Percentiles rank a stretch among this genome's conserved stretches.
Evolutionary conservation across 305 asterid species (phyloP).

Genomic region (Fraxinus dipetala): DNA sequence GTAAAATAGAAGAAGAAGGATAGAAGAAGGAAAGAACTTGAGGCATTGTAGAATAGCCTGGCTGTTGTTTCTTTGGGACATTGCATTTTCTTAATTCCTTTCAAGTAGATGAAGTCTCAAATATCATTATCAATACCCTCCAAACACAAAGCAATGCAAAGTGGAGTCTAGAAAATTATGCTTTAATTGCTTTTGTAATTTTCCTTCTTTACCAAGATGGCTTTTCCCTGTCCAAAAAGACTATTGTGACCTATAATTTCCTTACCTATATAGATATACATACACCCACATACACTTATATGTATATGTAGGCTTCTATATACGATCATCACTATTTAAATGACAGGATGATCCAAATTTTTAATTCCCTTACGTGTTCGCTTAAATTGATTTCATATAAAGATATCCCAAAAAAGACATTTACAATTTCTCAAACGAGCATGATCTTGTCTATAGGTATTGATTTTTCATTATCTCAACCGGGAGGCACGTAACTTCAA

Average conservation of each 20-base stretch:
- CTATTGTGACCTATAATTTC: slow-evolving; percentile 33
- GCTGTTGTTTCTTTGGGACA: slow-evolving; percentile 54
- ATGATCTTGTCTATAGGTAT: neutral
- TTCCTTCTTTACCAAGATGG: slow-evolving; percentile 34
- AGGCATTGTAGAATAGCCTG: slow-evolving; percentile 68
- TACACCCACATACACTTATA: no score
- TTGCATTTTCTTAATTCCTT: slow-evolving; percentile 52
- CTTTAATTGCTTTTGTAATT: slow-evolving; percentile 52
- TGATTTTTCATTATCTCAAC: neutral
- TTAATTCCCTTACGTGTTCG: neutral
- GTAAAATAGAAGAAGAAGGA: slow-evolving; percentile 71
- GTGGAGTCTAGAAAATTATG: slow-evolving; percentile 36
- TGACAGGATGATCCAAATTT: neutral
- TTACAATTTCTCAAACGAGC: neutral
- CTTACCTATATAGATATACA: neutral
- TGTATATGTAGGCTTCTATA: neutral
- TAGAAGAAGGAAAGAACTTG: slow-evolving; percentile 63
- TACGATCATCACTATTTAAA: neutral
- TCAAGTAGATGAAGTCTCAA: slow-evolving; percentile 33
- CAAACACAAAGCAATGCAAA: slow-evolving; percentile 42
- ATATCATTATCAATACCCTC: slow-evolving; percentile 24
- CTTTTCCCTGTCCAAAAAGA: slow-evolving; percentile 26
- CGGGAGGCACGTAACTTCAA: neutral
- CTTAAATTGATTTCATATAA: neutral
- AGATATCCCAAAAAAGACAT: neutral